Evolutionary conservation across 208 protist species (phyloP).

Genomic region (Trypanosoma platydactyli): DNA sequence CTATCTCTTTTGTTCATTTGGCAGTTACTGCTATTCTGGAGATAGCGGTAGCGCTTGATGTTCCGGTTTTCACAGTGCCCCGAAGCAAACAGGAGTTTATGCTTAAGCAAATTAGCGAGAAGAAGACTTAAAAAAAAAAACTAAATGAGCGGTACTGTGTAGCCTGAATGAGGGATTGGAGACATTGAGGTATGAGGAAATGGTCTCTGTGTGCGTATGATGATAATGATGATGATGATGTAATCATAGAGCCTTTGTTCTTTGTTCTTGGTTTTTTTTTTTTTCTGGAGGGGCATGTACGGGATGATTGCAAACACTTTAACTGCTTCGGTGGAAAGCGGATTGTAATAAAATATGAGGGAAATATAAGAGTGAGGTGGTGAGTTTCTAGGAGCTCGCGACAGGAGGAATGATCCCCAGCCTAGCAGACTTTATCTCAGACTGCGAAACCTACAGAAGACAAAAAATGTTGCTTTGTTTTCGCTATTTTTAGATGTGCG

Average conservation of each 20-base stretch:
- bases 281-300: background rate
- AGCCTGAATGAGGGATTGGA: background rate
- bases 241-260: conserved; percentile 10
- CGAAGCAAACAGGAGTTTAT: conserved; percentile 49
- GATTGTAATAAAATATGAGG: no score
- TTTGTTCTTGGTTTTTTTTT: background rate
- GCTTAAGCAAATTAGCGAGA: conserved; percentile 24
- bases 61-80: conserved; percentile 66
- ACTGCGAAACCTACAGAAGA: no score
- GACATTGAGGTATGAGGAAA: no score
- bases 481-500: no score
- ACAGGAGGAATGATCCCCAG: no score
- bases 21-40: conserved; percentile 48
- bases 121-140: conserved; percentile 2
- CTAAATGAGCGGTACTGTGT: conserved; percentile 4
- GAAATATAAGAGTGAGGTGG: no score
- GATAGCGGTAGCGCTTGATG: conserved; percentile 40
- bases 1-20: conserved; percentile 58
- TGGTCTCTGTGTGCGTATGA: no score
- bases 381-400: no score
- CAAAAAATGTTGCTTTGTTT: no score
- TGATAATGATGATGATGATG: background rate
- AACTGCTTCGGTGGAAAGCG: no score
- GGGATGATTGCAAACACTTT: background rate
- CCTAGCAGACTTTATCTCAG: no score